A percentile compares a stretch with the other conserved stretches of the same genome.
Conservation (phyloP, 1,139 yeast genomes). For the Pichia sp. region DNA sequence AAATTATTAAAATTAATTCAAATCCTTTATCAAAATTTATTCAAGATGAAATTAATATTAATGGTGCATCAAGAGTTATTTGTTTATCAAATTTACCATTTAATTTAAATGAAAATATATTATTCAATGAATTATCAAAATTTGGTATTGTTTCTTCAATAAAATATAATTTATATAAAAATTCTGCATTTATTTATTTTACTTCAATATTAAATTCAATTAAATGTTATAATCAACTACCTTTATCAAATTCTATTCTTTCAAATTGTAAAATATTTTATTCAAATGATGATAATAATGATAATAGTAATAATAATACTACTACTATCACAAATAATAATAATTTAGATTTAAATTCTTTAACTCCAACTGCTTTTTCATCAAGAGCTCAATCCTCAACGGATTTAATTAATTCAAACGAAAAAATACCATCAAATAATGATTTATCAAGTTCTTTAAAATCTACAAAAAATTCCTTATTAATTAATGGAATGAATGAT, state of each 20-base stretch:
- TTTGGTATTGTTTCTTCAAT: constrained; percentile 82
- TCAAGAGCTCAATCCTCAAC: constrained; percentile 18
- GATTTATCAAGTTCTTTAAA: no score
- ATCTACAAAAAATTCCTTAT: constrained; percentile 3
- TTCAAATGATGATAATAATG: constrained; percentile 61
- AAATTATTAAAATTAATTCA: constrained; percentile 68
- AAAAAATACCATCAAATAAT: no score
- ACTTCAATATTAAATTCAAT: constrained; percentile 75
- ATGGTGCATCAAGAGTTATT: constrained; percentile 89
- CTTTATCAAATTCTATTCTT: constrained; percentile 45
- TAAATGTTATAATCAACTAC: constrained; percentile 65
- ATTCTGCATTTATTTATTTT: constrained; percentile 76
- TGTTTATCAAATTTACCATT: constrained; percentile 69
- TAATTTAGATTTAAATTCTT: not conserved
- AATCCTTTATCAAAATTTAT: constrained; percentile 62
- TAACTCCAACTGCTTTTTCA: constrained; percentile 20
- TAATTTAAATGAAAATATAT: constrained; percentile 40
- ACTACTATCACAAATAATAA: constrained; percentile 1
- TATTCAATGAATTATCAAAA: constrained; percentile 58
- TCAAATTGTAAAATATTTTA: constrained; percentile 63
- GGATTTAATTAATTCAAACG: no score
- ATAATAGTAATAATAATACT: constrained; percentile 33
- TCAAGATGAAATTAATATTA: constrained; percentile 66
- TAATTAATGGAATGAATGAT: not conserved
- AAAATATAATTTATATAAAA: constrained; percentile 64